Evolutionary conservation across 106 monocot species (phyloP).

Genomic region (Dendrobium huoshanense): DNA sequence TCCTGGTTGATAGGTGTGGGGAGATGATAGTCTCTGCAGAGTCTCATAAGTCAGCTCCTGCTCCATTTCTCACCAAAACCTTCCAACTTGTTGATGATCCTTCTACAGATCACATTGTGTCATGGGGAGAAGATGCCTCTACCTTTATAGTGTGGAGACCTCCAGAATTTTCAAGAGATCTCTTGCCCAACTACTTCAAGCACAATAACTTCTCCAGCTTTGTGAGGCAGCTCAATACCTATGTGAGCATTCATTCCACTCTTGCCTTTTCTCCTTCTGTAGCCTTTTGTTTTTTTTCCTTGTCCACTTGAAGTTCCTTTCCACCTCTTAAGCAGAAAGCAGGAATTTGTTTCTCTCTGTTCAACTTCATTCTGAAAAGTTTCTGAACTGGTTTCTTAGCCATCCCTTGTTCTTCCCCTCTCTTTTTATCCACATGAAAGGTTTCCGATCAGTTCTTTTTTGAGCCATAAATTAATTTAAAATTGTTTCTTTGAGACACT

Average conservation of each 20-base stretch:
- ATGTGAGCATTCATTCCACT: constrained; percentile 17
- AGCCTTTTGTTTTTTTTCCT: background rate
- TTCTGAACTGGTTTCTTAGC: background rate
- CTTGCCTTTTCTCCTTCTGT: background rate
- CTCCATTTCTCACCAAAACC: constrained; percentile 86
- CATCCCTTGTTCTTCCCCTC: background rate
- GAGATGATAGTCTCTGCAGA: constrained; percentile 49
- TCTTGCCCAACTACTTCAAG: constrained; percentile 33
- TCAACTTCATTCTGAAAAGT: background rate
- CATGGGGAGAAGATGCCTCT: constrained; percentile 6
- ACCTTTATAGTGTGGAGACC: constrained; percentile 11
- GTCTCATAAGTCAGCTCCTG: constrained; percentile 59
- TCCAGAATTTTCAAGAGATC: constrained; percentile 8
- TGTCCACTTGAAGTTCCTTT: background rate
- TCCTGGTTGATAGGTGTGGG: constrained; percentile 56
- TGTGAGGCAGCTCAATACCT: constrained; percentile 40
- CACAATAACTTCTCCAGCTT: constrained; percentile 46
- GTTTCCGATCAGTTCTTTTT: background rate
- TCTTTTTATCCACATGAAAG: no score
- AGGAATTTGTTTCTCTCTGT: background rate
- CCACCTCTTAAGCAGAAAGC: no score
- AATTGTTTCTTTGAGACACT: background rate
- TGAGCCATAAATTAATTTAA: background rate
- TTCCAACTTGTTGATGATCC: constrained; percentile 88
- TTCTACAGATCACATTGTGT: constrained; percentile 37